Conservation (phyloP, 495 filamentous ascomycete genomes). For the Podospora pseudoanserina region DNA sequence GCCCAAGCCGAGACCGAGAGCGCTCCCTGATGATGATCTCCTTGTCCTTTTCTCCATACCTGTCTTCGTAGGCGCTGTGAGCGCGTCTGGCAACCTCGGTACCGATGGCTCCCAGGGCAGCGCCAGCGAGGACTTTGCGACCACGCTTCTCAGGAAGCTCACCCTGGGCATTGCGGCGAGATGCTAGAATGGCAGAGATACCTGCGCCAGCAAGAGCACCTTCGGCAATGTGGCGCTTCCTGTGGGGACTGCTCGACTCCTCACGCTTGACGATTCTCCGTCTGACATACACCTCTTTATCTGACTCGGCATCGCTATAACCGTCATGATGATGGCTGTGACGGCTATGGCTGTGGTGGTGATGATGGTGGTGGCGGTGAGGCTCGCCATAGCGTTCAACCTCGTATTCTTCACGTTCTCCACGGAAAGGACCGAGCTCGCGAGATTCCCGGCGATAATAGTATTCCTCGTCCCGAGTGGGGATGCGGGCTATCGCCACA, state of each 20-base stretch:
- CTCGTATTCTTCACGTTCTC: slow-evolving; percentile 48
- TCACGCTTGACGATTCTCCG: slow-evolving; percentile 44
- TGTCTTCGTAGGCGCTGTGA: slow-evolving; percentile 66
- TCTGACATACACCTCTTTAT: slow-evolving; percentile 43
- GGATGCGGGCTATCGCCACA: slow-evolving; percentile 50
- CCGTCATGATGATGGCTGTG: slow-evolving; percentile 33
- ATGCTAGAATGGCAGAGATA: slow-evolving; percentile 67
- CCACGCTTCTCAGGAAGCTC: slow-evolving; percentile 58
- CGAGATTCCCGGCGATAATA: slow-evolving; percentile 52
- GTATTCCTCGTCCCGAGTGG: slow-evolving; percentile 47
- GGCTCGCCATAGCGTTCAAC: slow-evolving; percentile 52
- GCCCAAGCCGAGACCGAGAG: slow-evolving; percentile 22
- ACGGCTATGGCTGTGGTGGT: slow-evolving; percentile 37
- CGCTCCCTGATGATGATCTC: slow-evolving; percentile 27
- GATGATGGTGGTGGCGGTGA: slow-evolving; percentile 38
- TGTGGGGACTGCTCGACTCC: slow-evolving; percentile 47
- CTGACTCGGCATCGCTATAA: slow-evolving; percentile 50
- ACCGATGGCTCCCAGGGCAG: slow-evolving; percentile 75
- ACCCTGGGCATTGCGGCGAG: slow-evolving; percentile 60
- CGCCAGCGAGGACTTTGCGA: slow-evolving; percentile 75
- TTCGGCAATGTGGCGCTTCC: slow-evolving; percentile 78
- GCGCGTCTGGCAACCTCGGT: slow-evolving; percentile 74
- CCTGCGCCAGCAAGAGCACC: slow-evolving; percentile 78
- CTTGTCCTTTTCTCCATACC: slow-evolving; percentile 49
- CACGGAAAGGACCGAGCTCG: slow-evolving; percentile 45